phyloP scores from a whole-genome alignment of 2,329 filamentous ascomycete genomes.

The Sarocladiaceae sp. region DNA sequence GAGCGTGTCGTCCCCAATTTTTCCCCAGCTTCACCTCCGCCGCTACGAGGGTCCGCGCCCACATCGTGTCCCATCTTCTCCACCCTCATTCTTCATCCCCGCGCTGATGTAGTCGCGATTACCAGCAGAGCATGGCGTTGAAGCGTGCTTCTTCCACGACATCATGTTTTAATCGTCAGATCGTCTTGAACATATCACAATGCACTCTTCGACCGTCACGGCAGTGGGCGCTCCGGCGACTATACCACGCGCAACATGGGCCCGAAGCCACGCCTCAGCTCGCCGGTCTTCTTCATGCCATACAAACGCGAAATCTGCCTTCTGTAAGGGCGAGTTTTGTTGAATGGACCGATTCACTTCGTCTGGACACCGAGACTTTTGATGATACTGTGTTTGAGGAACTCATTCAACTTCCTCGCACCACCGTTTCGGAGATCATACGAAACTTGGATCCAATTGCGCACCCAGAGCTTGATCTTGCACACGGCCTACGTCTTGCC shows the following conservation, averaged over 20 bases:
- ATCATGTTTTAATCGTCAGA: not conserved
- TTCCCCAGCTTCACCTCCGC: constrained; percentile 7
- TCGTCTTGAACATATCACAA: not conserved
- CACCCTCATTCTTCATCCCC: constrained; percentile 3
- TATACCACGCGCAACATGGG: not conserved
- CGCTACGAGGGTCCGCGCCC: constrained; percentile 4
- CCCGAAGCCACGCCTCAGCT: constrained; percentile 15
- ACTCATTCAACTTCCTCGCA: constrained; percentile 38
- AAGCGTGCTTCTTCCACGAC: not conserved
- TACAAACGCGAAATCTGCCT: constrained; percentile 22
- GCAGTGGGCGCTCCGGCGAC: not conserved
- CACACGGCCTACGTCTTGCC: constrained; percentile 31
- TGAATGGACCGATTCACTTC: constrained; percentile 9
- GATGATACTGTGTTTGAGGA: constrained; percentile 20
- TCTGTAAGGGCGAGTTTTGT: constrained; percentile 8
- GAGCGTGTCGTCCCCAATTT: not conserved
- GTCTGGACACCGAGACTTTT: not conserved
- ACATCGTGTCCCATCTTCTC: constrained; percentile 3
- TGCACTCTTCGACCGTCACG: not conserved
- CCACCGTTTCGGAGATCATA: constrained; percentile 58
- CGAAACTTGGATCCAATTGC: constrained; percentile 52
- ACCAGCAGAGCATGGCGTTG: constrained; percentile 1
- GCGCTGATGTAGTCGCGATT: not conserved
- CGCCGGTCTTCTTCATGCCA: constrained; percentile 22
- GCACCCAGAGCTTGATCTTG: constrained; percentile 42